phyloP scores from a whole-genome alignment of 441 rosid genomes.

The Pelargonium exstipulatum region DNA sequence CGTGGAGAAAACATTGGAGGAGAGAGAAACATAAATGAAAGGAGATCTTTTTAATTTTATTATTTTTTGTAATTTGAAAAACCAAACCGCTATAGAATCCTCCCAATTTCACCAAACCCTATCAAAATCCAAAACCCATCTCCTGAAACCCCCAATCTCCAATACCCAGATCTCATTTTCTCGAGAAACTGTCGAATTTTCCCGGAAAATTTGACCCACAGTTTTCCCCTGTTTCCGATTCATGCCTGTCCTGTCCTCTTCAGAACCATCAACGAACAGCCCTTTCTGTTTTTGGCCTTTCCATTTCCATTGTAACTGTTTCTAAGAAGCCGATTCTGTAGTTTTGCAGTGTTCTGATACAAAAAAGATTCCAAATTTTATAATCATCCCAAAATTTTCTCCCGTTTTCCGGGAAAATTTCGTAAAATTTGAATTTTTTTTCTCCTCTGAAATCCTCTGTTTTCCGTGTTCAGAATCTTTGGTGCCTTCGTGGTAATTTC shows the following conservation, averaged over 20 bases:
- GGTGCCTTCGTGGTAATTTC: too few relatives aligned
- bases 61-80: conserved; percentile 20
- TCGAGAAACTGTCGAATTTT: conserved; percentile 13
- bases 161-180: conserved; percentile 42
- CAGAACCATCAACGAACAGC: neutral
- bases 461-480: neutral
- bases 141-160: conserved; percentile 29
- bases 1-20: conserved; percentile 12
- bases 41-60: neutral
- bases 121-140: conserved; percentile 30
- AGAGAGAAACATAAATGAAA: conserved; percentile 12
- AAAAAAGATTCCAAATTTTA: neutral
- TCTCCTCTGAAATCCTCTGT: too few relatives aligned
- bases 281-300: neutral
- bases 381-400: conserved; percentile 18
- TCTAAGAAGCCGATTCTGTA: neutral
- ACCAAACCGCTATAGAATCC: conserved; percentile 22
- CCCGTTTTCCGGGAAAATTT: conserved; percentile 20
- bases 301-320: conserved; percentile 15
- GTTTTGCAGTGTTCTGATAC: conserved; percentile 1
- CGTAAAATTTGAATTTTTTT: conserved; percentile 1
- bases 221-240: too few relatives aligned
- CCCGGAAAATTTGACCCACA: conserved; percentile 9
- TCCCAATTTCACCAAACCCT: conserved; percentile 25
- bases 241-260: conserved; percentile 17